These are phyloP conservation scores for Olyra latifolia DNA, from an alignment of 176 grass and related monocot species.

Conservation along the genomic window DNA sequence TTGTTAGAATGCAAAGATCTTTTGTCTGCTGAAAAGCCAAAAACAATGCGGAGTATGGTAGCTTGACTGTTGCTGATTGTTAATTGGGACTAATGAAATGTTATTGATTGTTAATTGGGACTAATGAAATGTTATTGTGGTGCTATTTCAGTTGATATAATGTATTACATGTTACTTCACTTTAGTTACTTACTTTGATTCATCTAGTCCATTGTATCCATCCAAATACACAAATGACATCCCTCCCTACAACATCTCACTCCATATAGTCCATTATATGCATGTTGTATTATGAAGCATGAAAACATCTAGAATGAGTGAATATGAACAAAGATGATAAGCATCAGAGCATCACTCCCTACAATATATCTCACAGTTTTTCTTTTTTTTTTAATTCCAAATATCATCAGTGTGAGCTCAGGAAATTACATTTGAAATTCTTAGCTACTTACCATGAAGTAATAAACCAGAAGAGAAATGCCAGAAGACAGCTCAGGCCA, in stretches of 20 bases:
- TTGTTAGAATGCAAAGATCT: slow-evolving; percentile 28
- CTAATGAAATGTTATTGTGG: background rate
- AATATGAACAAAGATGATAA: background rate
- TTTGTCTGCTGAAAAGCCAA: slow-evolving; percentile 1
- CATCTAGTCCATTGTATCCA: slow-evolving; percentile 2
- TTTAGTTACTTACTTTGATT: slow-evolving; percentile 1
- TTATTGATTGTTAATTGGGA: slow-evolving; percentile 5
- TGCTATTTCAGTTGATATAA: background rate
- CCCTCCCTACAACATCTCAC: too few relatives aligned
- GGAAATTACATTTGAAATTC: slow-evolving; percentile 24
- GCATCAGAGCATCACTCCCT: background rate
- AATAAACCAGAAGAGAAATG: slow-evolving; percentile 79
- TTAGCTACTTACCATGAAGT: slow-evolving; percentile 83
- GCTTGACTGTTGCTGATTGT: background rate
- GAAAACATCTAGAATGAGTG: slow-evolving; percentile 1
- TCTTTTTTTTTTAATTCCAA: background rate
- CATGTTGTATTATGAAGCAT: slow-evolving; percentile 20
- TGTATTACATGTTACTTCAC: slow-evolving; percentile 33
- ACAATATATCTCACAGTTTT: background rate
- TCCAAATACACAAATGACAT: slow-evolving; percentile 7
- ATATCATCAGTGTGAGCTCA: background rate
- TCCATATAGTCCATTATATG: background rate
- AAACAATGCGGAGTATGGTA: slow-evolving; percentile 12
- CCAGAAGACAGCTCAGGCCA: slow-evolving; percentile 84
- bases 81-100: slow-evolving; percentile 25